phyloP scores from a whole-genome alignment of 768 basidiomycete genomes.

The Dacryopinax spathularia region DNA sequence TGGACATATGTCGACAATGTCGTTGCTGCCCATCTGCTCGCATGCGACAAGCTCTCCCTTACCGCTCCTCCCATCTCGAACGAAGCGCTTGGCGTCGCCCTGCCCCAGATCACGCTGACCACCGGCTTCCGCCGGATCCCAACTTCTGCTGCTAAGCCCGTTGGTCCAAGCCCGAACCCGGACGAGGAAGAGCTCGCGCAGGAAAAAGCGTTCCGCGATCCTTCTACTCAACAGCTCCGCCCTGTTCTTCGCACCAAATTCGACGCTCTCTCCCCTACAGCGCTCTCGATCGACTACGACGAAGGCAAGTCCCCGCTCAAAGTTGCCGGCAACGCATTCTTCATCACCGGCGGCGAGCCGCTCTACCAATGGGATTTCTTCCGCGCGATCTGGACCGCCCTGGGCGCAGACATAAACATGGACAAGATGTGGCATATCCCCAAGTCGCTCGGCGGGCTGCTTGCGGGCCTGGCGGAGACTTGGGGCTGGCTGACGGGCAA shows the following conservation, averaged over 20 bases:
- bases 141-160: conserved; percentile 62
- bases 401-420: conserved; percentile 31
- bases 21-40: conserved; percentile 84
- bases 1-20: conserved; percentile 96
- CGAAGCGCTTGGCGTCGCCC: conserved; percentile 25
- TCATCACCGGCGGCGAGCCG: conserved; percentile 95
- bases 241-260: conserved; percentile 64
- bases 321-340: conserved; percentile 87
- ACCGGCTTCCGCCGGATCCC: conserved; percentile 53
- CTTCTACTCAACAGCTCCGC: conserved; percentile 26
- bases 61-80: conserved; percentile 36
- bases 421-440: conserved; percentile 38
- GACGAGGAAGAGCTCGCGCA: conserved; percentile 39
- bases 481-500: conserved; percentile 58
- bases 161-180: conserved; percentile 62
- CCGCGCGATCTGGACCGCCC: conserved; percentile 62
- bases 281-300: conserved; percentile 36
- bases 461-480: conserved; percentile 62
- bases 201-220: conserved; percentile 39
- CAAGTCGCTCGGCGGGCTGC: conserved; percentile 46
- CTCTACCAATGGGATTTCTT: conserved; percentile 93
- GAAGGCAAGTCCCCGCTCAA: conserved; percentile 39
- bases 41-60: conserved; percentile 61
- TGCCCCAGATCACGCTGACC: conserved; percentile 52
- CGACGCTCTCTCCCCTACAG: conserved; percentile 56